Conservation (phyloP, 2,329 filamentous ascomycete genomes). For the Pyricularia pennisetigena region DNA sequence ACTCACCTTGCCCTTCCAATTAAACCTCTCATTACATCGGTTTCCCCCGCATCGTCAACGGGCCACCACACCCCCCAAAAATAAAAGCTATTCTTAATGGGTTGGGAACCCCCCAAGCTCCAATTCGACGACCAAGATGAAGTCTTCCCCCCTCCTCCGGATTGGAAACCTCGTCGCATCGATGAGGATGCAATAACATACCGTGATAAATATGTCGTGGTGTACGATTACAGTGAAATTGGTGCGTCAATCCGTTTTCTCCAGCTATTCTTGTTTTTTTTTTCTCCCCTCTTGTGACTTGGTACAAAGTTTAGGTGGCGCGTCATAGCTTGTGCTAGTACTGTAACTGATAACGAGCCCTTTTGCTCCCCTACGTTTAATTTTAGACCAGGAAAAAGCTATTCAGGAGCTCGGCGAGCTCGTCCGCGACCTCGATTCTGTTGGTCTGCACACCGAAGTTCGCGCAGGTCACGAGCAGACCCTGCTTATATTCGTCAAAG, state of each 20-base stretch:
- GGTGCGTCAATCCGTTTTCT: constrained; percentile 27
- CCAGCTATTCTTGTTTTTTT: neutral
- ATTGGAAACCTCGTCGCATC: constrained; percentile 1
- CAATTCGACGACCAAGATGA: neutral
- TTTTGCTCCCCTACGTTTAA: neutral
- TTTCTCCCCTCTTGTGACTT: too few relatives aligned
- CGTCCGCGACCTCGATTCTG: constrained; percentile 46
- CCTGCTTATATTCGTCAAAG: constrained; percentile 57
- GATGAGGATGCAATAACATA: constrained; percentile 4
- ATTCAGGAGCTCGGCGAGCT: constrained; percentile 27
- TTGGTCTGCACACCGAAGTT: constrained; percentile 62
- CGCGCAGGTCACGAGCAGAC: constrained; percentile 59
- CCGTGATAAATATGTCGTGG: constrained; percentile 45
- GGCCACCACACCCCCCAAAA: neutral
- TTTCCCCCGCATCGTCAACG: neutral
- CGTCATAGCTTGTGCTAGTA: neutral
- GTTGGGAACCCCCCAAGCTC: neutral
- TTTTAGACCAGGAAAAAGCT: constrained; percentile 33
- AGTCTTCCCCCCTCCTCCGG: constrained; percentile 2
- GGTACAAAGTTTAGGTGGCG: neutral
- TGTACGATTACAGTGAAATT: constrained; percentile 44
- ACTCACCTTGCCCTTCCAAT: neutral
- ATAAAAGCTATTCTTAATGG: constrained; percentile 1
- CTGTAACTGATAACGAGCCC: neutral
- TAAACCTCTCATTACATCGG: neutral